Evolutionary conservation across 2,329 filamentous ascomycete species (phyloP).

Genomic region (Alternaria incomplexa): DNA sequence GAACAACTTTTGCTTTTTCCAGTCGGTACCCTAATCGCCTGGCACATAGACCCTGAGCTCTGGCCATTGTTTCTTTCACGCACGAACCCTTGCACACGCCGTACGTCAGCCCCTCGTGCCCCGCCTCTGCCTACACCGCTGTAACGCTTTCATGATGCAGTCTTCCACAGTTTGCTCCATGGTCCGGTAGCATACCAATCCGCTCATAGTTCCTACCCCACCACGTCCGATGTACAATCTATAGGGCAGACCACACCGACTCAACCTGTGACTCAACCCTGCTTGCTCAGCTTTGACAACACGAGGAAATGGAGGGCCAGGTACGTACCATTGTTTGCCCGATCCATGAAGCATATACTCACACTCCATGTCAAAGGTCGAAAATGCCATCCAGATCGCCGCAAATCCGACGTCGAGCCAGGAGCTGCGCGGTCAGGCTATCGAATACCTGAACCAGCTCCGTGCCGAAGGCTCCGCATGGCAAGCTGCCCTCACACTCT

Average conservation of each 20-base stretch:
- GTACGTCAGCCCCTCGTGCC: conserved; percentile 36
- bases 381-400: conserved; percentile 94
- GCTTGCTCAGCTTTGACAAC: conserved; percentile 28
- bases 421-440: conserved; percentile 79
- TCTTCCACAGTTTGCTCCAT: conserved; percentile 35
- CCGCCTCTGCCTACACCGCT: conserved; percentile 44
- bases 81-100: conserved; percentile 21
- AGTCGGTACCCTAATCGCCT: neutral
- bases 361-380: conserved; percentile 64
- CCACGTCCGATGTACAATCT: conserved; percentile 25
- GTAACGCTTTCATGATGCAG: conserved; percentile 45
- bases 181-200: conserved; percentile 43
- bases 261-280: conserved; percentile 24
- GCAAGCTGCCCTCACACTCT: conserved; percentile 87
- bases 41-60: neutral
- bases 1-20: conserved; percentile 3
- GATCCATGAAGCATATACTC: neutral
- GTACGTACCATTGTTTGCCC: conserved; percentile 23
- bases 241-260: conserved; percentile 21
- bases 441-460: conserved; percentile 78
- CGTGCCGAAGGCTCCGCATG: conserved; percentile 83
- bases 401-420: conserved; percentile 79
- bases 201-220: conserved; percentile 16
- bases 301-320: conserved; percentile 49
- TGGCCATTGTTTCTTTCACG: conserved; percentile 5